These are phyloP conservation scores for Logfia minima DNA, from an alignment of 129 eudicot genomes.

Conservation along the genomic window DNA sequence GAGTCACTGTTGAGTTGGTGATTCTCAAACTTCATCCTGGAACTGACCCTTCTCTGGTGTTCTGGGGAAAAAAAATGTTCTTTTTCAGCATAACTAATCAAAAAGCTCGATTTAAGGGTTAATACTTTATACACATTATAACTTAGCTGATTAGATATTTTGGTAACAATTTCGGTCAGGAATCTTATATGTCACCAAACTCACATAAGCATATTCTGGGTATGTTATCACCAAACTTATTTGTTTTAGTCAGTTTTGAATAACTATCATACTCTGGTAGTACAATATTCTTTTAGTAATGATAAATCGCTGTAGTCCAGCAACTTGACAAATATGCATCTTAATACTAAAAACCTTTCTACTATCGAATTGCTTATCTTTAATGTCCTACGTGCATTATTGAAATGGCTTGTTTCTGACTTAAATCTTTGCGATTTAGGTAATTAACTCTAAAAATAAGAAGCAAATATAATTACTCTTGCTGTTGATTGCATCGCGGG, in stretches of 20 bases:
- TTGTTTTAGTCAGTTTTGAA: not conserved
- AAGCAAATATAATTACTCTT: constrained; percentile 51
- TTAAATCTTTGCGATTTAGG: not conserved
- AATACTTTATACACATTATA: not conserved
- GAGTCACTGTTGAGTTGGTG: constrained; percentile 43
- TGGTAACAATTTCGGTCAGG: not conserved
- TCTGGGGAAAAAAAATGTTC: constrained; percentile 34
- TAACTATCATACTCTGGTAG: not conserved
- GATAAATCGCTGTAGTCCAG: not conserved
- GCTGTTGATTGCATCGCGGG: constrained; percentile 72
- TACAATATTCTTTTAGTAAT: not conserved
- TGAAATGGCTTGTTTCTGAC: not conserved
- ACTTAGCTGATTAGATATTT: not conserved
- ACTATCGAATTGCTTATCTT: not conserved
- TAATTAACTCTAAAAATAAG: not conserved
- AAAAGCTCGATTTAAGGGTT: not conserved
- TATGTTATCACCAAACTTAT: not conserved
- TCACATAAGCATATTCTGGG: not conserved
- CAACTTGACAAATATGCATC: not conserved
- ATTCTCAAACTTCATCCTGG: constrained; percentile 52
- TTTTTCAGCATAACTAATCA: not conserved
- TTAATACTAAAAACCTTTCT: not conserved
- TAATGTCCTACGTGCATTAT: not conserved
- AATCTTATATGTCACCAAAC: not conserved
- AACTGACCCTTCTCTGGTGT: constrained; percentile 47